These are phyloP conservation scores for Boletellus dicymbophilus DNA, from an alignment of 1,284 basidiomycete genomes.

Conservation along the genomic window DNA sequence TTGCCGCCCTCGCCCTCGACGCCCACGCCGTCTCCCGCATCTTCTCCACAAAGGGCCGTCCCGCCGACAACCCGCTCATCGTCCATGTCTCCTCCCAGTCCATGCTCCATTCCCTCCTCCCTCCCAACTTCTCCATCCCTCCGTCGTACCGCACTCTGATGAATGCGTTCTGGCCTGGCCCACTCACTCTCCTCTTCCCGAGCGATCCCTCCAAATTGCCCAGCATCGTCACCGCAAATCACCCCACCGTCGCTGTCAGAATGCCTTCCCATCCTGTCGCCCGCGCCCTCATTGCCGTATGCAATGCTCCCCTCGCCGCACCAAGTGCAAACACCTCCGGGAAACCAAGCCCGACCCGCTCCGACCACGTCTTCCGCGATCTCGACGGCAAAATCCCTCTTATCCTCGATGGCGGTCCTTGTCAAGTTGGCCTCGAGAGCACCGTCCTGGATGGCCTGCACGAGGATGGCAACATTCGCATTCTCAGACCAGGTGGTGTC, in stretches of 20 bases:
- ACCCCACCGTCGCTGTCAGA: conserved; percentile 86
- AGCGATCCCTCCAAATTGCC: conserved; percentile 60
- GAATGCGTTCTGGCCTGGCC: conserved; percentile 92
- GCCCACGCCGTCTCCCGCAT: conserved; percentile 71
- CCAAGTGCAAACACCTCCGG: conserved; percentile 97
- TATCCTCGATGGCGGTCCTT: conserved; percentile 93
- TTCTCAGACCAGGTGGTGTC: conserved; percentile 92
- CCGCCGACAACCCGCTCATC: conserved; percentile 96
- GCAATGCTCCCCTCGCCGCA: conserved; percentile 84
- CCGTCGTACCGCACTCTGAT: conserved; percentile 74
- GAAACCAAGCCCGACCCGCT: conserved; percentile 92
- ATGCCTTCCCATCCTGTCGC: conserved; percentile 96
- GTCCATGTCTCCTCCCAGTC: conserved; percentile 88
- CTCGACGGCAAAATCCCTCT: conserved; percentile 73
- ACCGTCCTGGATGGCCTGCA: conserved; percentile 91
- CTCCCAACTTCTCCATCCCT: conserved; percentile 59
- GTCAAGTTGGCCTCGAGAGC: conserved; percentile 91
- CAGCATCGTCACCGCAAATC: conserved; percentile 72
- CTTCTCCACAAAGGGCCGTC: conserved; percentile 90
- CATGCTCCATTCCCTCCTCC: conserved; percentile 82
- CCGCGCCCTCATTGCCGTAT: conserved; percentile 80
- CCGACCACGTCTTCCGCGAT: conserved; percentile 84
- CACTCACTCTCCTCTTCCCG: conserved; percentile 92
- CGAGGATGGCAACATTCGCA: conserved; percentile 72
- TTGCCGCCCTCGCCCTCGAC: conserved; percentile 85